Evolutionary conservation across 768 basidiomycete species (phyloP).

Genomic region (Paxillus rubicundulus): DNA sequence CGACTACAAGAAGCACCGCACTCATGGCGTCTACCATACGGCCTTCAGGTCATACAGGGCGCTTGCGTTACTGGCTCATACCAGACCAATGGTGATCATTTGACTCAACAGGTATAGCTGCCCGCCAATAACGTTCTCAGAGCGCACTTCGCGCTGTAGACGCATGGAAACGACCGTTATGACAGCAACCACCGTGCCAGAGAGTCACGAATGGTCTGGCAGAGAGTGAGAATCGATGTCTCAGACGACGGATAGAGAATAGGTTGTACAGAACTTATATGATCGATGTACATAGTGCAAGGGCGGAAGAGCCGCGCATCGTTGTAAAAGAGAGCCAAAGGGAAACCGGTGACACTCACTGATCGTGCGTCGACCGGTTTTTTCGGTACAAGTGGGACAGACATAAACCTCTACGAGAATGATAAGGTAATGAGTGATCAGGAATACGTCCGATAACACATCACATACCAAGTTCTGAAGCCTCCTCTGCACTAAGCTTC

Average conservation of each 20-base stretch:
- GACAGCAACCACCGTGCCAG: constrained; percentile 31
- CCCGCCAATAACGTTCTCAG: constrained; percentile 35
- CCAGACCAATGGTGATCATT: constrained; percentile 29
- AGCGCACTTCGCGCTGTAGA: constrained; percentile 19
- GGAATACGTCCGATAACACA: background rate
- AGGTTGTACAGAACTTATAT: constrained; percentile 37
- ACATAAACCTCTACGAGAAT: constrained; percentile 53
- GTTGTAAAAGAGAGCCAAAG: constrained; percentile 29
- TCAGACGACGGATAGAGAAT: constrained; percentile 35
- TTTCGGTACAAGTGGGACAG: constrained; percentile 53
- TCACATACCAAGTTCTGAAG: constrained; percentile 76
- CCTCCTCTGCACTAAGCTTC: constrained; percentile 56
- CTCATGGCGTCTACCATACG: constrained; percentile 21
- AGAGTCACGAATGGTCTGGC: constrained; percentile 31
- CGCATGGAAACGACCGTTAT: constrained; percentile 32
- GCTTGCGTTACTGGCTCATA: constrained; percentile 34
- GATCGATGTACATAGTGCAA: constrained; percentile 37
- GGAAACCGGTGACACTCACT: constrained; percentile 64
- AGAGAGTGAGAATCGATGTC: constrained; percentile 29
- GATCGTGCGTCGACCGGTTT: constrained; percentile 63
- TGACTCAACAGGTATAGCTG: constrained; percentile 36
- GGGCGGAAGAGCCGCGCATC: constrained; percentile 20
- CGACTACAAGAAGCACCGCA: background rate
- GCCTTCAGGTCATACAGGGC: constrained; percentile 13
- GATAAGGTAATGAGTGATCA: constrained; percentile 14